phyloP scores from a whole-genome alignment of 176 grass and related monocot genomes.

The Ensete glaucum region DNA sequence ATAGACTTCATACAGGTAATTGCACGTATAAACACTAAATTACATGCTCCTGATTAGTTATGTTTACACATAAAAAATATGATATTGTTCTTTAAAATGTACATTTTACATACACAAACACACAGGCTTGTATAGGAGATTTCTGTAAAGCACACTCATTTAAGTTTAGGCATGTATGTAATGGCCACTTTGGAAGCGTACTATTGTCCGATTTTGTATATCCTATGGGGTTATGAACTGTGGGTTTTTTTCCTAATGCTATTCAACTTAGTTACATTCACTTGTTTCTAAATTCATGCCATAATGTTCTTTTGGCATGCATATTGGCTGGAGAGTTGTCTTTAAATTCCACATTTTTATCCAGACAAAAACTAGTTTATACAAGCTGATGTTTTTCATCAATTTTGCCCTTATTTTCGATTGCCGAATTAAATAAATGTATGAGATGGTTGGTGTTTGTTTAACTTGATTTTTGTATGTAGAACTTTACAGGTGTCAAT shows the following conservation, averaged over 20 bases:
- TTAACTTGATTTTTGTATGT: constrained; percentile 53
- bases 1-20: constrained; percentile 71
- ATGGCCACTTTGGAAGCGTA: too few species aligned
- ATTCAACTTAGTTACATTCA: not conserved
- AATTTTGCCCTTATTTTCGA: not conserved
- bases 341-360: not conserved
- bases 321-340: not conserved
- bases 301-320: not conserved
- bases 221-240: too few species aligned
- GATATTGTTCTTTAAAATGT: too few species aligned
- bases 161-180: too few species aligned
- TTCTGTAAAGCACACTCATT: too few species aligned
- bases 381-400: not conserved
- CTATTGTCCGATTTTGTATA: too few species aligned
- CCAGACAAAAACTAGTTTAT: not conserved
- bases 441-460: constrained; percentile 19
- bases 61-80: too few species aligned
- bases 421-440: not conserved
- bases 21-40: not conserved
- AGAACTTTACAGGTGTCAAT: constrained; percentile 81
- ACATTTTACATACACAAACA: too few species aligned
- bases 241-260: too few species aligned
- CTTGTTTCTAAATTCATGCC: not conserved
- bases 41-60: too few species aligned
- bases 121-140: too few species aligned